Percentiles rank a stretch among this genome's conserved stretches.
These are phyloP conservation scores for Triangularia verruculosa DNA, from an alignment of 2,329 filamentous ascomycete genomes.

Conservation along the genomic window DNA sequence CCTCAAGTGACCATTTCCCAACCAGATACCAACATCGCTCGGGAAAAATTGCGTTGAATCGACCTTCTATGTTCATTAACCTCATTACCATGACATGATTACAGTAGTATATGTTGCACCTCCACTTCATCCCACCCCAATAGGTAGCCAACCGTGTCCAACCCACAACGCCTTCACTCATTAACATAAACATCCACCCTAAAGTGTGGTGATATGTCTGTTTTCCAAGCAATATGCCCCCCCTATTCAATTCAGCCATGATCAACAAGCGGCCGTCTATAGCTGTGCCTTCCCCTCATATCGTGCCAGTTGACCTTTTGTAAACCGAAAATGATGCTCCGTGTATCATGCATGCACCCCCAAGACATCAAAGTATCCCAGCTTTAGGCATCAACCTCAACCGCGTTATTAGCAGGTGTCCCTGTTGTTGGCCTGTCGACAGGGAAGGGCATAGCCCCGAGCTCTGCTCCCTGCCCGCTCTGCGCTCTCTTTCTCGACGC, in stretches of 20 bases:
- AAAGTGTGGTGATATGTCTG: background rate
- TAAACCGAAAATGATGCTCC: background rate
- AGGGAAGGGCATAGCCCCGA: background rate
- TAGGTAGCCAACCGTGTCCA: background rate
- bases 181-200: background rate
- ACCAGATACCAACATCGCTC: background rate
- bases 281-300: background rate
- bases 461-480: background rate
- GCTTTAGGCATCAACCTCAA: background rate
- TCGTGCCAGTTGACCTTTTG: background rate
- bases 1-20: background rate
- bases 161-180: background rate
- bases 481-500: background rate
- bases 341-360: background rate
- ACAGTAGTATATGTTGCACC: background rate
- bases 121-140: background rate
- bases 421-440: background rate
- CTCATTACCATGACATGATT: conserved; percentile 3
- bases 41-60: background rate
- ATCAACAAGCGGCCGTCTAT: background rate
- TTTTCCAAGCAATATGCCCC: conserved; percentile 1
- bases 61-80: background rate
- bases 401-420: background rate
- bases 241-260: background rate
- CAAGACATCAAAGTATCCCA: background rate